Percentiles rank a stretch among this genome's conserved stretches.
These are phyloP conservation scores for Aspergillus leporis DNA, from an alignment of 495 filamentous ascomycete species.

Conservation along the genomic window DNA sequence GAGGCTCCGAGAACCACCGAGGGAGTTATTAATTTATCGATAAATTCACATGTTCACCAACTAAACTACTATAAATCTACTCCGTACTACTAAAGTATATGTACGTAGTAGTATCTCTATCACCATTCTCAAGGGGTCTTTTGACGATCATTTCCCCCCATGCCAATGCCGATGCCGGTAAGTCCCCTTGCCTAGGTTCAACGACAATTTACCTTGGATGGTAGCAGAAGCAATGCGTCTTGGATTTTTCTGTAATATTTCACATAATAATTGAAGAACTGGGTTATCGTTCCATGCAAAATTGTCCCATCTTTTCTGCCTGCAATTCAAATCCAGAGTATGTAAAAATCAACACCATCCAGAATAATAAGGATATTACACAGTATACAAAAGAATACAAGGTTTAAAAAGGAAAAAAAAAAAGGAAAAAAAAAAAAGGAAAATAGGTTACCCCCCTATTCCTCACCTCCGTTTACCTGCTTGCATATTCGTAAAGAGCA, in stretches of 20 bases:
- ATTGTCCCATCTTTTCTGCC: neutral
- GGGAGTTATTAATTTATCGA: too few species aligned
- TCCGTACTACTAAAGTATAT: too few species aligned
- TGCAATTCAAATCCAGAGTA: neutral
- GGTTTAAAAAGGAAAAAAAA: too few species aligned
- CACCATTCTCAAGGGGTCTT: too few species aligned
- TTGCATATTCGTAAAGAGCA: constrained; percentile 60
- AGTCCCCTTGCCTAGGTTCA: neutral
- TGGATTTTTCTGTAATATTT: neutral
- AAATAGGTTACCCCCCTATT: neutral
- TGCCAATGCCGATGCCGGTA: neutral
- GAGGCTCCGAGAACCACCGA: constrained; percentile 20
- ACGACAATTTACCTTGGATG: too few species aligned
- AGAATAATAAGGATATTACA: constrained; percentile 20
- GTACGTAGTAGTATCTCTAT: too few species aligned
- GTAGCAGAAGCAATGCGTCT: neutral
- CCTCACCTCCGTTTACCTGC: constrained; percentile 37
- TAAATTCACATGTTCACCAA: neutral
- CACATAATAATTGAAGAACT: neutral
- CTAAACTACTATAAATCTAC: too few species aligned
- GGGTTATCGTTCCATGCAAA: neutral
- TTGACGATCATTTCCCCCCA: neutral
- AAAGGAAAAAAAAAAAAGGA: neutral
- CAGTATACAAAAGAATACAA: constrained; percentile 23
- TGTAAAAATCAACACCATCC: neutral